A percentile compares a stretch with the other conserved stretches of the same genome.
phyloP scores from a whole-genome alignment of 306 rosid species.

The Glycine latifolia region DNA sequence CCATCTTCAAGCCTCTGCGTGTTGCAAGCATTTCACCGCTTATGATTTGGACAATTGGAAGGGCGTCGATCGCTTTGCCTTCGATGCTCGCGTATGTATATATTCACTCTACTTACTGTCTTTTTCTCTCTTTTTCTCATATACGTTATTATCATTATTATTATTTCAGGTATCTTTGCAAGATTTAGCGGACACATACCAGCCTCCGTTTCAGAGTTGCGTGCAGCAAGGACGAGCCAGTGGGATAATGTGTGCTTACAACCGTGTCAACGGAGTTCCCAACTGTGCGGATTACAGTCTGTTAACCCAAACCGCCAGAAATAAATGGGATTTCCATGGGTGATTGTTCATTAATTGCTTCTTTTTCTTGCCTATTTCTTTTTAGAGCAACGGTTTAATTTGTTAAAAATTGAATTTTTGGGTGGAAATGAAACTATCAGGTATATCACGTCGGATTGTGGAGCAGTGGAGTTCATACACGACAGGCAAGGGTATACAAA shows the following conservation, averaged over 20 bases:
- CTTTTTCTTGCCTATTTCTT: too few species aligned
- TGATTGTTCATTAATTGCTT: constrained; percentile 26
- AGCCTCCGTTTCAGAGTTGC: constrained; percentile 89
- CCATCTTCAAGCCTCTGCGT: constrained; percentile 85
- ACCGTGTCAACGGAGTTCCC: constrained; percentile 87
- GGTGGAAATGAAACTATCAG: constrained; percentile 47
- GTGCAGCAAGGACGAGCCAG: constrained; percentile 74
- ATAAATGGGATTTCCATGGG: constrained; percentile 84
- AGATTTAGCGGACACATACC: constrained; percentile 88
- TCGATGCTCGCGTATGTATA: constrained; percentile 64
- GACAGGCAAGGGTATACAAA: constrained; percentile 67
- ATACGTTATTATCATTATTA: too few species aligned
- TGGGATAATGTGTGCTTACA: constrained; percentile 95
- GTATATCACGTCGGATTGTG: constrained; percentile 89
- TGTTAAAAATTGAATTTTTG: neutral
- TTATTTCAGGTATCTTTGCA: constrained; percentile 69
- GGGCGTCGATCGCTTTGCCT: constrained; percentile 67
- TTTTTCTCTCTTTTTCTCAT: too few species aligned
- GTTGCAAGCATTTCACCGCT: constrained; percentile 96
- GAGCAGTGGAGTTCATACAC: constrained; percentile 72
- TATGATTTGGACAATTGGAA: constrained; percentile 94
- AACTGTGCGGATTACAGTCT: constrained; percentile 83
- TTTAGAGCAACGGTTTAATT: neutral
- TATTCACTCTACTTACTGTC: constrained; percentile 11
- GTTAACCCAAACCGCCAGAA: constrained; percentile 65